These are phyloP conservation scores for Edaphochlamys debaryana DNA, from an alignment of 139 green algal species.

Conservation along the genomic window DNA sequence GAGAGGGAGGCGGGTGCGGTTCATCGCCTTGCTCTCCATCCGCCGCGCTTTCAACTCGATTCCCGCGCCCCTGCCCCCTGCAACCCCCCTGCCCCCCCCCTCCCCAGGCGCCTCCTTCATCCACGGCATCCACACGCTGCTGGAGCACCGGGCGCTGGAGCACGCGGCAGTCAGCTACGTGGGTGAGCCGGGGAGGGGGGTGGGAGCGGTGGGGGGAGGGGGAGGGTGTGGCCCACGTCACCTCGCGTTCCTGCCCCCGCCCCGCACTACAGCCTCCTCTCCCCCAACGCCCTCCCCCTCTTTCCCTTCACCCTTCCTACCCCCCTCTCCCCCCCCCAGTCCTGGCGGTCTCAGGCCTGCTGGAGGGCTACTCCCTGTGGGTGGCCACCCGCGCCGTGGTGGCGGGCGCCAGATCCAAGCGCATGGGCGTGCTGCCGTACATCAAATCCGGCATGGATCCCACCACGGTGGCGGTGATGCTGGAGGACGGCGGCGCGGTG, in stretches of 20 bases:
- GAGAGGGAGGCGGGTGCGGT: too few species aligned
- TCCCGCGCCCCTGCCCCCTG: too few species aligned
- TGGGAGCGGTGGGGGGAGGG: background rate
- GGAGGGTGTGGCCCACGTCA: background rate
- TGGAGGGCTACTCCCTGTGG: slow-evolving; percentile 85
- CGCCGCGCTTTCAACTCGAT: too few species aligned
- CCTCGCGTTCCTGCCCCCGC: background rate
- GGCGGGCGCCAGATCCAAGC: slow-evolving; percentile 53
- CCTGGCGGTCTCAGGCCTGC: slow-evolving; percentile 72
- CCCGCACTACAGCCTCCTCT: background rate
- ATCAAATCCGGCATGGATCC: slow-evolving; percentile 78
- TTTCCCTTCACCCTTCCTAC: background rate
- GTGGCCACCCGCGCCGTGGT: slow-evolving; percentile 77
- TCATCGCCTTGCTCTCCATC: too few species aligned
- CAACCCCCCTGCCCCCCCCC: too few species aligned
- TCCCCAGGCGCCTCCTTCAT: slow-evolving; percentile 76
- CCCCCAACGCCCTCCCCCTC: background rate
- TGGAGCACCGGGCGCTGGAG: slow-evolving; percentile 56
- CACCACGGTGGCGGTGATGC: slow-evolving; percentile 88
- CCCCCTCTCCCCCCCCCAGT: slow-evolving; percentile 56
- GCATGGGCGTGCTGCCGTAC: slow-evolving; percentile 62
- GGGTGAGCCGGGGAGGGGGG: slow-evolving; percentile 20
- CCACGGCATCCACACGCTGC: slow-evolving; percentile 80
- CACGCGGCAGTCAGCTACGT: slow-evolving; percentile 50
- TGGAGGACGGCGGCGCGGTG: slow-evolving; percentile 90